Percentiles rank a stretch among this genome's conserved stretches.
Conservation (phyloP, 75 land plant genomes). For the Larix kaempferi region DNA sequence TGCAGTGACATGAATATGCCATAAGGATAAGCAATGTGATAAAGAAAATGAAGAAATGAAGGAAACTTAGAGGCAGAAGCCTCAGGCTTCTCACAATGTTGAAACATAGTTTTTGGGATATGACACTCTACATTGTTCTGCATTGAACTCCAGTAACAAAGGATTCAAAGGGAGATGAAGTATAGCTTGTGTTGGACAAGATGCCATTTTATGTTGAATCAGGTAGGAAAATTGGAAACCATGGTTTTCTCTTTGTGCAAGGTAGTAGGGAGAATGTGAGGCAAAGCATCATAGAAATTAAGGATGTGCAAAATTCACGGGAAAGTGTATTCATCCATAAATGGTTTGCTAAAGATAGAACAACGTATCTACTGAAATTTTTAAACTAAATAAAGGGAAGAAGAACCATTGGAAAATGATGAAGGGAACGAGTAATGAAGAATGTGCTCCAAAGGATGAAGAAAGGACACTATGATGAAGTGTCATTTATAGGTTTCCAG, state of each 20-base stretch:
- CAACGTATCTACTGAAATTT: no score
- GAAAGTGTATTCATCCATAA: conserved; percentile 74
- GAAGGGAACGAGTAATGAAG: no score
- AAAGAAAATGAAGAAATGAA: no score
- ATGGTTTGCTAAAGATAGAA: conserved; percentile 65
- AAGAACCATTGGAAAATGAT: no score
- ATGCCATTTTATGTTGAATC: conserved; percentile 98
- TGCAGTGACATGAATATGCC: no score
- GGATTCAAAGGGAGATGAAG: conserved; percentile 73
- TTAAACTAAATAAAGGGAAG: no score
- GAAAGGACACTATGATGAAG: no score
- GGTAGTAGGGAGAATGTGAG: conserved; percentile 21
- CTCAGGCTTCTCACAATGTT: conserved; percentile 87
- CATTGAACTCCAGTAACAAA: conserved; percentile 47
- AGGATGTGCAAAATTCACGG: conserved; percentile 75
- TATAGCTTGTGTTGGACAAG: conserved; percentile 67
- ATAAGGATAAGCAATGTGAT: no score
- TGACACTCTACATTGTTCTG: conserved; percentile 45
- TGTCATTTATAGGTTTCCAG: no score
- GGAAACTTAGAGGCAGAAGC: conserved; percentile 85
- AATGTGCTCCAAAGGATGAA: no score
- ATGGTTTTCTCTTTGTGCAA: conserved; percentile 50
- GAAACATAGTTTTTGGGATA: conserved; percentile 89
- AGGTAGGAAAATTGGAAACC: conserved; percentile 90
- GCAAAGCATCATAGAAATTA: conserved; percentile 47